These are phyloP conservation scores for Rhodosporidiobolus odoratus DNA, from an alignment of 768 basidiomycete genomes.

Conservation along the genomic window DNA sequence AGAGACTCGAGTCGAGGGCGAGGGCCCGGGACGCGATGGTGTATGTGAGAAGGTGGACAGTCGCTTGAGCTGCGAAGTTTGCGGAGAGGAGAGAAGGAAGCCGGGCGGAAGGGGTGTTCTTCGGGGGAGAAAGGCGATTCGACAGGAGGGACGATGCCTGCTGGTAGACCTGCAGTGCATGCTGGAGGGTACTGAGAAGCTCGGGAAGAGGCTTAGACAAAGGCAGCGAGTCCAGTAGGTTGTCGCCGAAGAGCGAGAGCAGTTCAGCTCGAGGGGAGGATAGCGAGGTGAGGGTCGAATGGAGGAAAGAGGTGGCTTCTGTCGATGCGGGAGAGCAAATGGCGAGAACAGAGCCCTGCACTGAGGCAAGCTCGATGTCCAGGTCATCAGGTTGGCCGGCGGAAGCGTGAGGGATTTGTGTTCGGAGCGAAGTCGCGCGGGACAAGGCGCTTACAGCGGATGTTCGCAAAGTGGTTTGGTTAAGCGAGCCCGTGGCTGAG, in stretches of 20 bases:
- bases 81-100: slow-evolving; percentile 29
- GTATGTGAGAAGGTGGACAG: slow-evolving; percentile 20
- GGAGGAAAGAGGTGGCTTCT: slow-evolving; percentile 8
- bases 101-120: slow-evolving; percentile 10
- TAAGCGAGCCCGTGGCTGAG: not conserved
- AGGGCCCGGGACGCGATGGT: not conserved
- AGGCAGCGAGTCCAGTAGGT: slow-evolving; percentile 24
- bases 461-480: not conserved
- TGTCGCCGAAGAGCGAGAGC: slow-evolving; percentile 26
- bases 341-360: not conserved
- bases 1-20: not conserved
- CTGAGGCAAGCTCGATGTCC: slow-evolving; percentile 25
- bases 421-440: slow-evolving; percentile 14
- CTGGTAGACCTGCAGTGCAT: slow-evolving; percentile 3
- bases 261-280: slow-evolving; percentile 4
- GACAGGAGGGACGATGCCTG: slow-evolving; percentile 14
- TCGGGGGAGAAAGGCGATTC: slow-evolving; percentile 25
- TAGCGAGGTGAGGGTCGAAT: not conserved
- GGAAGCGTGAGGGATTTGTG: not conserved
- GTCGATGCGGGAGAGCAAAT: not conserved
- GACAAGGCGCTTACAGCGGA: slow-evolving; percentile 13
- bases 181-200: not conserved
- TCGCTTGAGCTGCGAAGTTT: slow-evolving; percentile 25
- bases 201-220: not conserved
- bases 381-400: slow-evolving; percentile 4